These are phyloP conservation scores for Rhizopus microsporus DNA, from an alignment of 371 early-diverging fungal genomes.

Conservation along the genomic window DNA sequence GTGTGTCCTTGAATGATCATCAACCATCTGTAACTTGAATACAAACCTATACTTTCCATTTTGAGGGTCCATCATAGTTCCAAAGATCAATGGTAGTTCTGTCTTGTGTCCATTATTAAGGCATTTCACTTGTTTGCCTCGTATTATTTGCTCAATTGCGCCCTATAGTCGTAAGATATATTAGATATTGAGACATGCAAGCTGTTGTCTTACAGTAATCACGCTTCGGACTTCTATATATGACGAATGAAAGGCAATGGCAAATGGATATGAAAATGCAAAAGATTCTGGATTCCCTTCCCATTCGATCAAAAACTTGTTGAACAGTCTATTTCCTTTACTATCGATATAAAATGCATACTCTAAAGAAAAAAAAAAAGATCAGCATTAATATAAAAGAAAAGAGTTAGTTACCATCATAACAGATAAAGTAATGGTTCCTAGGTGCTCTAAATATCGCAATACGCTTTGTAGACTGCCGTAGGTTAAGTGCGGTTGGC, in stretches of 20 bases:
- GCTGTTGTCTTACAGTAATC: constrained; percentile 32
- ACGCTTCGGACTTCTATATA: constrained; percentile 52
- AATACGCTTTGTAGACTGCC: constrained; percentile 41
- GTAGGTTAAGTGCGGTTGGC: constrained; percentile 31
- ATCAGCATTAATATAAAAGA: neutral
- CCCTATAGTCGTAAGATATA: constrained; percentile 37
- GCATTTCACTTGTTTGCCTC: constrained; percentile 57
- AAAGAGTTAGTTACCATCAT: constrained; percentile 39
- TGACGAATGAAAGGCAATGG: constrained; percentile 45
- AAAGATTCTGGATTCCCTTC: constrained; percentile 47
- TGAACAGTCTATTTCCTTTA: constrained; percentile 43
- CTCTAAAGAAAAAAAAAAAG: constrained; percentile 23
- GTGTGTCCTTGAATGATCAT: constrained; percentile 10
- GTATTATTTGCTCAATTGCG: constrained; percentile 66
- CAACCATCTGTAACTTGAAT: constrained; percentile 29
- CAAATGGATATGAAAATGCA: constrained; percentile 46
- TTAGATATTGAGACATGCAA: neutral
- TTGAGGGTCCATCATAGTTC: constrained; percentile 38
- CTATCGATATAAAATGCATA: constrained; percentile 53
- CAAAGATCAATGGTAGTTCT: constrained; percentile 40
- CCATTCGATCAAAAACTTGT: constrained; percentile 48
- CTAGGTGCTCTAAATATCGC: constrained; percentile 36
- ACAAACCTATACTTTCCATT: constrained; percentile 30
- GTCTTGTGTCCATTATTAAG: constrained; percentile 52
- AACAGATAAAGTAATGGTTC: constrained; percentile 47